phyloP scores from a whole-genome alignment of 495 filamentous ascomycete genomes.

The Trichoderma asperelloides region DNA sequence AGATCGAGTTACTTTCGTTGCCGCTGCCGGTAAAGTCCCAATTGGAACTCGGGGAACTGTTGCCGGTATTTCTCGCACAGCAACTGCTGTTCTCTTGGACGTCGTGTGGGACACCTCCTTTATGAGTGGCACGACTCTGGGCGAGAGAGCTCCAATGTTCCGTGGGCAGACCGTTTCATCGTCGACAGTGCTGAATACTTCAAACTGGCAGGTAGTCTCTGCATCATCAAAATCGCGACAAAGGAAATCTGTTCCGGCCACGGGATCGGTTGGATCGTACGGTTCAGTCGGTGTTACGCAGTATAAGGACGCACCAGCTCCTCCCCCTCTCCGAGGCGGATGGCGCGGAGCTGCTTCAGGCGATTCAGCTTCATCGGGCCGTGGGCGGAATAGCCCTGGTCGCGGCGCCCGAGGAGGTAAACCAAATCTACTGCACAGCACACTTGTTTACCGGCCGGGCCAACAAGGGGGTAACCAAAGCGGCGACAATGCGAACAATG shows the following conservation, averaged over 20 bases:
- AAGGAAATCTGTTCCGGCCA: constrained; percentile 47
- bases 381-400: constrained; percentile 22
- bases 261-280: constrained; percentile 53
- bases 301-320: constrained; percentile 56
- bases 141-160: constrained; percentile 88
- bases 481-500: constrained; percentile 17
- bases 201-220: constrained; percentile 69
- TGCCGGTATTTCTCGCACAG: constrained; percentile 78
- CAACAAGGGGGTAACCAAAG: constrained; percentile 20
- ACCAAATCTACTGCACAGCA: constrained; percentile 36
- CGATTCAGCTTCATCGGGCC: constrained; percentile 25
- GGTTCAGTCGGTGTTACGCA: constrained; percentile 53
- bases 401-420: constrained; percentile 34
- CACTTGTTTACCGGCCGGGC: constrained; percentile 27
- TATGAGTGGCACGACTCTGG: constrained; percentile 88
- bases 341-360: constrained; percentile 60
- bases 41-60: constrained; percentile 89
- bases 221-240: constrained; percentile 58
- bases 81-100: constrained; percentile 74
- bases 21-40: constrained; percentile 88
- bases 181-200: constrained; percentile 77
- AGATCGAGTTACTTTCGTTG: constrained; percentile 86
- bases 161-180: constrained; percentile 84
- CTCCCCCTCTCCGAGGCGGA: constrained; percentile 59
- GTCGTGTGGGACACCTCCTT: constrained; percentile 90